Base-by-base conservation (phyloP, 129 eudicot species). In the Saussurea involucrata region DNA sequence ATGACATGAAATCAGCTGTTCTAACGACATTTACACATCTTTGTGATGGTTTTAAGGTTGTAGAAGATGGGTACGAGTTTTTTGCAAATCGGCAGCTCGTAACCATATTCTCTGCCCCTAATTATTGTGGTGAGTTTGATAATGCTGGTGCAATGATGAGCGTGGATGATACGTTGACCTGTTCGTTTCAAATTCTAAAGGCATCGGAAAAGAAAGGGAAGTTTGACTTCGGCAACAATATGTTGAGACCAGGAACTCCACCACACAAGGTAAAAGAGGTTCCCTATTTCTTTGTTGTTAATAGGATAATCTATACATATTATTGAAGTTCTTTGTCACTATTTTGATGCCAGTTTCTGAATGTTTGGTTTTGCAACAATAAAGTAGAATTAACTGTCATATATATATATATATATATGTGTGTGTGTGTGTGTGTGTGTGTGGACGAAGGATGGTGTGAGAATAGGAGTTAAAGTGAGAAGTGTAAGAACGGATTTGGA, bases 101-200 rank as follows among this genome's bases (percentile, higher is more conserved):
- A 55, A 87, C 92, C 33, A 82, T 87, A 78, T 87, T 87, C 69
- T 87, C 91, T 20, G 91, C 91, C 21, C 91, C 91, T 63, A 87
- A 87, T 78, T 87, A 87, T 83, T 87, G 91, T 25, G 91, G 91
- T 33, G 91, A 87, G 83, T 87, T 87, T 79, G 91, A 87, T 63
- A 87, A 87, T 75, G 88, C 88, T 44, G 92, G 92, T 63, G 92
- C 92, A 2, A 85, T 88, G 92, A 88, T 88, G 92, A 88, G 92
- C 20, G 92, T 88, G 68, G 92, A 88, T 74, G 92, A 88, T 78
- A 61, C 86, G 1, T 67, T 88, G 71, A 88, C 92, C 1, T 88
- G 92, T 37, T 88, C 92, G 0, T 88, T 88, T 68, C 92, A 88
- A 75, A 88, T 88, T 63, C 85, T 88, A 22, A 85, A 85, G 72